Evolutionary conservation across 2,329 filamentous ascomycete genomes (phyloP).

Genomic region (Fusarium pininemorale): DNA sequence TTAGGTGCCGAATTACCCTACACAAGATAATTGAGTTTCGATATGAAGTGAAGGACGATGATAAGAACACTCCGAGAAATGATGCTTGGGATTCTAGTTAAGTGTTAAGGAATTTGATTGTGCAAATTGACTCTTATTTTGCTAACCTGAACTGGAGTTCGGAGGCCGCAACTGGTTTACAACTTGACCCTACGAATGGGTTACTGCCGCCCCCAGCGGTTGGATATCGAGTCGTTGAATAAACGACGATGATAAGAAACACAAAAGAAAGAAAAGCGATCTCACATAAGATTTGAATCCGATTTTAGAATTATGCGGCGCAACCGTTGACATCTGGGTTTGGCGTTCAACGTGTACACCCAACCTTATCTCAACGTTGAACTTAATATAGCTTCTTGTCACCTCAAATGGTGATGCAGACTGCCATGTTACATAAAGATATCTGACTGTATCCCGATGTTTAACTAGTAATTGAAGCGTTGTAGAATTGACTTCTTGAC

Average conservation of each 20-base stretch:
- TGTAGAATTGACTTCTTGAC: neutral
- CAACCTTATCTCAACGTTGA: slow-evolving; percentile 9
- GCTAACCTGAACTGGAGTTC: neutral
- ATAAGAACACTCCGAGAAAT: neutral
- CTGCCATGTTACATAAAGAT: neutral
- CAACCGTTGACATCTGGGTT: neutral
- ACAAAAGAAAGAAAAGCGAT: neutral
- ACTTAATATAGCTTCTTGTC: neutral
- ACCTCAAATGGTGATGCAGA: neutral
- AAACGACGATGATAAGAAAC: neutral
- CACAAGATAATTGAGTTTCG: neutral
- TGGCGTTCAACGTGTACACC: neutral
- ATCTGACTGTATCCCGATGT: neutral
- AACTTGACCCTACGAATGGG: neutral
- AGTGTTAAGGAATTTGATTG: neutral
- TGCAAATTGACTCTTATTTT: neutral
- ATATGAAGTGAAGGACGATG: neutral
- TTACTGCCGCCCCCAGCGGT: neutral
- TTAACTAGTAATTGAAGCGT: neutral
- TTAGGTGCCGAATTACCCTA: slow-evolving; percentile 10
- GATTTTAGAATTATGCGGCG: neutral
- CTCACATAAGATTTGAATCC: neutral
- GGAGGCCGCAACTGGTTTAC: neutral
- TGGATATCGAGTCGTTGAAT: neutral
- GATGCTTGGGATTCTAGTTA: neutral